phyloP scores from a whole-genome alignment of 2,329 filamentous ascomycete species.

The Immersiporthe knoxdaviesiana region DNA sequence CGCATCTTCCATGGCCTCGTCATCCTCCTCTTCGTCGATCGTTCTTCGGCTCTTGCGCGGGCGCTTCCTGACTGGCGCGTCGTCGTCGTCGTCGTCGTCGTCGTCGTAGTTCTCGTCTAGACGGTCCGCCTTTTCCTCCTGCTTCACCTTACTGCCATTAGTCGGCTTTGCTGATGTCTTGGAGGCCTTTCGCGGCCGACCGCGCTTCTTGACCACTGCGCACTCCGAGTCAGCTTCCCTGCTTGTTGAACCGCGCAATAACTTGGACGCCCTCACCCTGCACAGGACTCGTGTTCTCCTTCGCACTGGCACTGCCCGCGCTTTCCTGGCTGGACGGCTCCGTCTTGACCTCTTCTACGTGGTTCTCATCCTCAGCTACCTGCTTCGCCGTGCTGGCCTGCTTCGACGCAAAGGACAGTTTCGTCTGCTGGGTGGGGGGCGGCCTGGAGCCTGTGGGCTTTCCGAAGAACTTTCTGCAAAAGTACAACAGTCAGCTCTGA shows the following conservation, averaged over 20 bases:
- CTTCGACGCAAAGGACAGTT: conserved; percentile 73
- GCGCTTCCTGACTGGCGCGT: conserved; percentile 64
- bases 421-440: conserved; percentile 73
- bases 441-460: conserved; percentile 62
- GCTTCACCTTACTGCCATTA: conserved; percentile 41
- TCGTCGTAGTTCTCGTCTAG: conserved; percentile 52
- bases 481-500: not conserved
- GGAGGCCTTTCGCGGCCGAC: conserved; percentile 34
- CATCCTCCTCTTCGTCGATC: conserved; percentile 58
- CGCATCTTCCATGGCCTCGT: conserved; percentile 44
- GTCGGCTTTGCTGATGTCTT: conserved; percentile 33
- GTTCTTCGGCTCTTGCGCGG: conserved; percentile 51
- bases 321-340: conserved; percentile 30
- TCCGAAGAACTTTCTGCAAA: conserved; percentile 76
- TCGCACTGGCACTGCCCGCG: conserved; percentile 36
- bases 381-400: conserved; percentile 44
- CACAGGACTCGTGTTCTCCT: conserved; percentile 44
- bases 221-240: conserved; percentile 8
- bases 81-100: conserved; percentile 55
- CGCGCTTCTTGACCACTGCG: conserved; percentile 52
- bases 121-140: conserved; percentile 48
- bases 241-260: conserved; percentile 7
- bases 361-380: conserved; percentile 32
- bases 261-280: conserved; percentile 41
- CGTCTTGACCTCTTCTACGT: conserved; percentile 34